Conservation (phyloP, 2,329 filamentous ascomycete species). For the Colletotrichum coccodes region DNA sequence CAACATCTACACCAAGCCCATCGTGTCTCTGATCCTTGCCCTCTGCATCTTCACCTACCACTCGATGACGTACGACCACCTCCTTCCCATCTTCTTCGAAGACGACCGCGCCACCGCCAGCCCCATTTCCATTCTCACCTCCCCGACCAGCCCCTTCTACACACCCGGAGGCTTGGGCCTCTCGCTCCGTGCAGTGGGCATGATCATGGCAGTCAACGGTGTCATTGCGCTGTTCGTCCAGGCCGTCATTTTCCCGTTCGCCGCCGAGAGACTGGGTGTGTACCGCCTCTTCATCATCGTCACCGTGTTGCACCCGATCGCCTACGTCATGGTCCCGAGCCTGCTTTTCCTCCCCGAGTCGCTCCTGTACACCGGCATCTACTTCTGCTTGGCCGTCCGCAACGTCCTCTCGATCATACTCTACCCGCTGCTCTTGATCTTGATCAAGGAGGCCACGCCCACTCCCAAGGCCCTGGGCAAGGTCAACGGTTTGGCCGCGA, state of each 20-base stretch:
- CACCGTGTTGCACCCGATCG: slow-evolving; percentile 69
- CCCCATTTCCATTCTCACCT: slow-evolving; percentile 46
- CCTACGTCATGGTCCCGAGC: slow-evolving; percentile 68
- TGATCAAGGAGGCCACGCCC: slow-evolving; percentile 74
- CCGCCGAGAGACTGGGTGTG: slow-evolving; percentile 67
- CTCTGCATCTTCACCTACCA: slow-evolving; percentile 94
- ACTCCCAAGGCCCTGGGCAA: slow-evolving; percentile 66
- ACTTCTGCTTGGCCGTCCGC: slow-evolving; percentile 65
- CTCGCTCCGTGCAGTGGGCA: slow-evolving; percentile 69
- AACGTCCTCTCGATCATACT: slow-evolving; percentile 71
- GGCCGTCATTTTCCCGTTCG: slow-evolving; percentile 68
- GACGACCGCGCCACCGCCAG: slow-evolving; percentile 65
- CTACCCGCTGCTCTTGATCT: slow-evolving; percentile 74
- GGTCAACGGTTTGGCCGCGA: slow-evolving; percentile 74
- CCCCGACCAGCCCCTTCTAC: slow-evolving; percentile 58
- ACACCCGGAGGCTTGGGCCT: slow-evolving; percentile 72
- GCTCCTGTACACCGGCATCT: slow-evolving; percentile 66
- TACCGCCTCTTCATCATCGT: slow-evolving; percentile 68
- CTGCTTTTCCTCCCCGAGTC: slow-evolving; percentile 65
- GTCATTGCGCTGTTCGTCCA: slow-evolving; percentile 69
- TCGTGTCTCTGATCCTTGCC: slow-evolving; percentile 82
- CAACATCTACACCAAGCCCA: slow-evolving; percentile 66
- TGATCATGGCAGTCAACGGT: slow-evolving; percentile 69
- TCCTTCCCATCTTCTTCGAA: slow-evolving; percentile 93
- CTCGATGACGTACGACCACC: slow-evolving; percentile 93